Evolutionary conservation across 805 yeast species (phyloP), one percentile per base, ranked within the genome.

Genomic region (Pichia deserticola): DNA sequence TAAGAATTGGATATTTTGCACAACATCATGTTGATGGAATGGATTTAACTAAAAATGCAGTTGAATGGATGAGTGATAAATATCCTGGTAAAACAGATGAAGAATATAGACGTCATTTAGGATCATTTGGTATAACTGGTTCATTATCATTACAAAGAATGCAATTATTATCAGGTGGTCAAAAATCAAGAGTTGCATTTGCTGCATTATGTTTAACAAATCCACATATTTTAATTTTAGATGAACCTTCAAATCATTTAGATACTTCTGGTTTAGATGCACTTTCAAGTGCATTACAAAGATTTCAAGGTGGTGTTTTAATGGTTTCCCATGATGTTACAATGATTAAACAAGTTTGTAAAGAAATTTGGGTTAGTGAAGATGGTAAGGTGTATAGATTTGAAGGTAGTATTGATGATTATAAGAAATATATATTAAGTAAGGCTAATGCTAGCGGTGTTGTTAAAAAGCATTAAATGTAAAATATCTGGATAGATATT

Each of bases 241-340:
- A 93, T 75, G 99, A 93, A 77, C 99, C 99, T 69, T 87, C 97
- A 7, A 93, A 93, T 71, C 99, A 93, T 71, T 81, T 93, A 77
- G 99, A 93, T 84, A 92, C 97, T 8, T 84, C 95, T 36, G 99
- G 97, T 78, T 74, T 93, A 61, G 99, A 93, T 67, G 99, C 99
- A 0, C 76, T 93, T 53, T 83, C 93, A 8, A 95, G 86, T 40
- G 98, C 98, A 1, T 74, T 93, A 64, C 81, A 77, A 54, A 81
- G 79, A 53, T 93, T 90, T 76, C 79, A 88, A 62, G 99, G 99
- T 64, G 99, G 99, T 67, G 86, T 93, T 29, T 75, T 93, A 59
- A 89, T 93, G 97, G 99, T 93, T 51, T 86, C 96, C 46, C 99
- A 93, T 77, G 99, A 93, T 74, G 97, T 93, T 41, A 74, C 89